Evolutionary conservation across 1,284 basidiomycete genomes (phyloP), one percentile per base, ranked within the genome.

Genomic region (Ustilago esculenta): DNA sequence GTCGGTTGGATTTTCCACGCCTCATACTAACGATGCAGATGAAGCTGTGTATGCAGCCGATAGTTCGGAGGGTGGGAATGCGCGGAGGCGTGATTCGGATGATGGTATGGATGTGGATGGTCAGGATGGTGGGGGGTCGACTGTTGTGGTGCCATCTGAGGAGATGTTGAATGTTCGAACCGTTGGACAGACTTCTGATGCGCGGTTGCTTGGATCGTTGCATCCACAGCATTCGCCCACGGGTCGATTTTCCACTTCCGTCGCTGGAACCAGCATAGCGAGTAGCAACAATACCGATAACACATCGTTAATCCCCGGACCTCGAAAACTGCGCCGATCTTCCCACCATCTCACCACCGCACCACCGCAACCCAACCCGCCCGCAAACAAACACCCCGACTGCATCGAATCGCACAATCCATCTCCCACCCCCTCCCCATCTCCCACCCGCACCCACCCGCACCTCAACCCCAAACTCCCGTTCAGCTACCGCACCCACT

Each of bases 401-500:
- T n/a, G n/a, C n/a, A n/a, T n/a, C n/a, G n/a, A n/a, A n/a, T n/a
- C n/a, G n/a, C n/a, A n/a, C n/a, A n/a, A n/a, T n/a, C n/a, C n/a
- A n/a, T n/a, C n/a, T n/a, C n/a, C n/a, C n/a, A n/a, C n/a, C n/a
- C 4, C 46, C 20, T 41, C 55, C 2, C 37, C 61, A 5, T 46
- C 55, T 17, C 50, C 55, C 17, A 42, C 47, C 9, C 55, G 54
- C 17, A 17, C 45, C 14, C 61, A 58, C 9, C 61, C 50, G 30
- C 50, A 58, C n/a, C n/a, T n/a, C n/a, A n/a, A n/a, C n/a, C 44
- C 56, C 27, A 71, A 58, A 36, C 11, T 72, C 53, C 69, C 71
- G 10, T 86, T 87, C 69, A 89, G 88, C 6, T 90, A 88, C 80
- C 86, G 87, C 52, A 84, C 84, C 51, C 87, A 92, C 77, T 96